Conservation (phyloP, 2,329 filamentous ascomycete genomes). For the Xylariaceae sp. region DNA sequence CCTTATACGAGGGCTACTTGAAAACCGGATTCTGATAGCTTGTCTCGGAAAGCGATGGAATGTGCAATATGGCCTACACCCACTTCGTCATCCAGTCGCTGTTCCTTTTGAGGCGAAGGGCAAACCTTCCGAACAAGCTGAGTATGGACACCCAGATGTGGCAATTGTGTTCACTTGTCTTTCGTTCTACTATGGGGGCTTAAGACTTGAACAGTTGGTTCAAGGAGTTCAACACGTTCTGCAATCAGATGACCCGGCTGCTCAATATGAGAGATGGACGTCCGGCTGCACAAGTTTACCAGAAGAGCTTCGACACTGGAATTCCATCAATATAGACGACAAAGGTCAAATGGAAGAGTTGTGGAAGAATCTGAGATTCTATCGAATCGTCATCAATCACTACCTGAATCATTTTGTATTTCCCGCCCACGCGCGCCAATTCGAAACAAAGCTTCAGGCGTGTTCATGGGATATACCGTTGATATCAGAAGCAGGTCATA, state of each 20-base stretch:
- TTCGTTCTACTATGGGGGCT: constrained; percentile 63
- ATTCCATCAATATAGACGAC: constrained; percentile 58
- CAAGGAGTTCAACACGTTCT: constrained; percentile 48
- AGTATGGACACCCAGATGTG: constrained; percentile 68
- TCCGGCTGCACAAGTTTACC: constrained; percentile 39
- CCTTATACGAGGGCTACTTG: constrained; percentile 62
- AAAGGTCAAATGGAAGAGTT: constrained; percentile 46
- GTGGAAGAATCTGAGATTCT: constrained; percentile 47
- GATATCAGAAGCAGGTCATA: constrained; percentile 17
- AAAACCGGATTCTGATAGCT: constrained; percentile 57
- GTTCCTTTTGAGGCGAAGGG: constrained; percentile 69
- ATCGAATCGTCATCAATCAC: constrained; percentile 53
- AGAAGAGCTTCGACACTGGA: constrained; percentile 47
- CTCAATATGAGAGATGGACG: constrained; percentile 53
- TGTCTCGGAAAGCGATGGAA: constrained; percentile 64
- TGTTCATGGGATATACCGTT: constrained; percentile 67
- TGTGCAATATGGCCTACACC: constrained; percentile 61
- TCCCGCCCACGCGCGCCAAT: constrained; percentile 62
- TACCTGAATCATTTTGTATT: constrained; percentile 65
- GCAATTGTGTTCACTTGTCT: constrained; percentile 64
- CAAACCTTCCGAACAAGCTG: constrained; percentile 56
- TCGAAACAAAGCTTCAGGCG: constrained; percentile 59
- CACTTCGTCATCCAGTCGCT: constrained; percentile 55
- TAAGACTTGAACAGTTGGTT: constrained; percentile 47
- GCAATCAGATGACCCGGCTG: constrained; percentile 53